These are phyloP conservation scores for Ceratocystis variospora DNA, from an alignment of 2,329 filamentous ascomycete genomes.

Conservation along the genomic window DNA sequence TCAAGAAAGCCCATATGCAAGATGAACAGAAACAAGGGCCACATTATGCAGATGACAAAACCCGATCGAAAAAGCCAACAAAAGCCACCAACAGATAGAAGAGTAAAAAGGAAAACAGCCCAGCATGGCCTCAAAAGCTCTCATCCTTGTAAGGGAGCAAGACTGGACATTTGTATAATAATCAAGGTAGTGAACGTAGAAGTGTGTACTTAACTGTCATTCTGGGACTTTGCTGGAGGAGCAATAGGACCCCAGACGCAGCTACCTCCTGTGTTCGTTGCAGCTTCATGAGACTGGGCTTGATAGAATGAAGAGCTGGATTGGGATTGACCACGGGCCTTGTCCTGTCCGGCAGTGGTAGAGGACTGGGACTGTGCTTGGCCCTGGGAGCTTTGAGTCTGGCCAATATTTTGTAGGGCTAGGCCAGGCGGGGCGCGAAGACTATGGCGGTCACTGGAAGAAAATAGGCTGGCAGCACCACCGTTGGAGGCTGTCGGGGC, in stretches of 20 bases:
- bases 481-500: not conserved
- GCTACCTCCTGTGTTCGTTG: not conserved
- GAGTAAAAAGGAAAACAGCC: not conserved
- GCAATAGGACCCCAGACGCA: slow-evolving; percentile 25
- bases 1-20: not conserved
- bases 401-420: not conserved
- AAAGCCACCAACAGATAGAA: not conserved
- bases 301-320: not conserved
- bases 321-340: not conserved
- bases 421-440: not conserved
- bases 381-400: not conserved
- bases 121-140: not conserved
- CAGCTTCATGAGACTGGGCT: not conserved
- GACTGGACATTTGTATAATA: not conserved
- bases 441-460: not conserved
- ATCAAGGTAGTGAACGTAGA: not conserved
- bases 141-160: not conserved
- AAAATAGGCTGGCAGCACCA: not conserved
- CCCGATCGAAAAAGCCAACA: not conserved
- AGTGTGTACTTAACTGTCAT: not conserved
- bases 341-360: not conserved
- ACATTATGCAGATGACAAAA: not conserved
- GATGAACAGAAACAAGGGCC: not conserved
- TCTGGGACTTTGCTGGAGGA: slow-evolving; percentile 25
- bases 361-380: not conserved